Base-by-base conservation (phyloP, 352 stramenopile species). In the Elongisporangium anandrum region DNA sequence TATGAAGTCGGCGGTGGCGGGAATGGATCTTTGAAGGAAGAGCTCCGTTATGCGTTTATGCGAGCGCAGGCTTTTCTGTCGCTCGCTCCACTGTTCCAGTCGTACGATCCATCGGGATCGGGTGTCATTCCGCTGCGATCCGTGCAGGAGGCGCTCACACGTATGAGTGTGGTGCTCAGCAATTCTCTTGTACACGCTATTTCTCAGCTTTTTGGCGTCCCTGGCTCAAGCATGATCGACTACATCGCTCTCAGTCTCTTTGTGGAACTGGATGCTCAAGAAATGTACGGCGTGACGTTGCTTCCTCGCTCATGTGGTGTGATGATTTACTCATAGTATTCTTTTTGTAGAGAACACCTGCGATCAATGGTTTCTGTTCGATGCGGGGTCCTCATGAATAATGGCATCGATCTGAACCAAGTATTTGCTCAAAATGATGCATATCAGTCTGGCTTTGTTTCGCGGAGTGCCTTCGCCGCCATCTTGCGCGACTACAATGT, bases 41-140 rank as follows among this genome's bases (percentile, higher is more conserved):
- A 85, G 48, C 45, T 88, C 20, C 68, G 75, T 22, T 69, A 85
- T 20, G 75, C 70, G 7, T 77, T 88, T 47, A 68, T 75, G 41
- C 66, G 71, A 29, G 73, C 72, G 2, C 78, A 81, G 26, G 61
- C 69, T 15, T 85, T 75, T 45, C 47, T 79, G 13, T 72, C 86
- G 26, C 52, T 86, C 9, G 57, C 71, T 0, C 66, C 73, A 16
- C 79, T 90, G 41, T 81, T 87, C 54, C 71, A 73, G 54, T 73
- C 68, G 22, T 85, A 81, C 54, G 80, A 90, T 38, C 41, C 66
- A n/a, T 57, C 64, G 13, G 63, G 65, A 16, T 51, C 57, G 0
- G 80, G 80, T 6, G 60, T 65, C 0, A 63, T 90, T 9, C 70
- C 72, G 1, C 52, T 82, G 4, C 65, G 68, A 2, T 61, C 66